Percentiles rank a stretch among this genome's conserved stretches.
phyloP scores from a whole-genome alignment of 73 alveolate species.

The Tetrahymena thermophila region DNA sequence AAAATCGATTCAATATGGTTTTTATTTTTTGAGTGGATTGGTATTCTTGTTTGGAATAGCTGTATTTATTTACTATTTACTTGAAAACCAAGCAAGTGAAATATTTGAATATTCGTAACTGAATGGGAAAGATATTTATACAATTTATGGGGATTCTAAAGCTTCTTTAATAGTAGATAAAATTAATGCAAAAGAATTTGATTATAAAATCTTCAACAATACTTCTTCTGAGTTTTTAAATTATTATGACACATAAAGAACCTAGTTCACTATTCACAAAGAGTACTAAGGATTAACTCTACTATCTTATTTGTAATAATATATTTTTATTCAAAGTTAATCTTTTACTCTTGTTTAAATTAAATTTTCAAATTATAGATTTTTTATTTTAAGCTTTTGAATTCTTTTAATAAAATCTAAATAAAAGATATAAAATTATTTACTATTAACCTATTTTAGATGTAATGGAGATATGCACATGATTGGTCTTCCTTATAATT shows the following conservation, averaged over 20 bases:
- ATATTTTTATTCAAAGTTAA: neutral
- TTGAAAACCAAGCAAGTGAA: neutral
- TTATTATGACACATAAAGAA: neutral
- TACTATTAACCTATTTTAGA: neutral
- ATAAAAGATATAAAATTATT: neutral
- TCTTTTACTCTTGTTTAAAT: neutral
- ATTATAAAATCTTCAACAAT: neutral
- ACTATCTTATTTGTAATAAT: neutral
- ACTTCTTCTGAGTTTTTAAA: neutral
- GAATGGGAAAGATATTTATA: neutral
- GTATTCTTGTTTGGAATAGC: neutral
- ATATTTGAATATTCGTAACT: neutral
- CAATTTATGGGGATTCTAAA: neutral
- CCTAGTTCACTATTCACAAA: neutral
- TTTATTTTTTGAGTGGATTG: neutral
- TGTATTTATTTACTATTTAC: neutral
- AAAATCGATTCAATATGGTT: neutral
- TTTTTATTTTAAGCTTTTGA: neutral
- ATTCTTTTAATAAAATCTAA: neutral
- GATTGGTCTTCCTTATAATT: neutral
- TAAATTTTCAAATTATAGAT: neutral
- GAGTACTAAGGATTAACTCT: neutral
- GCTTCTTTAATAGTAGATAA: neutral
- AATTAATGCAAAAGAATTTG: neutral
- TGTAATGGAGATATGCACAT: neutral